These are phyloP conservation scores for Canavalia ensiformis DNA, from an alignment of 306 rosid genomes.

Conservation along the genomic window DNA sequence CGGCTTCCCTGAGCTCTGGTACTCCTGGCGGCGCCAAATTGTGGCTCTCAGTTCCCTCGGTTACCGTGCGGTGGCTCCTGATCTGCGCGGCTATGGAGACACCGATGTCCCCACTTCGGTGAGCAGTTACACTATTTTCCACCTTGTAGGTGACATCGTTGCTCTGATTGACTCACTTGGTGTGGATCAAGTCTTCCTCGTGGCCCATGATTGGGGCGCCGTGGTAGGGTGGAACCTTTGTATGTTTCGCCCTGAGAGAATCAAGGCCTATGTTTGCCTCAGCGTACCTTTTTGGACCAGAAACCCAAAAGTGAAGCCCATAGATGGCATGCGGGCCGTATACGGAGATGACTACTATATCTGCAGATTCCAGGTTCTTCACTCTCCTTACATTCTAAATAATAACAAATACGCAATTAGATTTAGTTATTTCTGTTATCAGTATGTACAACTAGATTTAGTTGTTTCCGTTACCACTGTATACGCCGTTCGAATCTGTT, in stretches of 20 bases:
- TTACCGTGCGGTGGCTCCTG: constrained; percentile 51
- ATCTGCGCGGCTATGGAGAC: constrained; percentile 56
- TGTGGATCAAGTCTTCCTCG: constrained; percentile 44
- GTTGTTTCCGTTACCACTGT: too few relatives aligned
- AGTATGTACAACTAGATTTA: too few relatives aligned
- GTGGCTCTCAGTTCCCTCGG: constrained; percentile 32
- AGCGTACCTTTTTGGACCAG: constrained; percentile 34
- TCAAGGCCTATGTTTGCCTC: constrained; percentile 54
- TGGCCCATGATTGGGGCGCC: constrained; percentile 58
- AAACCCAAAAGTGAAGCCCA: constrained; percentile 21
- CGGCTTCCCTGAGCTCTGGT: constrained; percentile 59
- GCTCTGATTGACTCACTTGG: constrained; percentile 47
- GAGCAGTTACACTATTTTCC: constrained; percentile 33
- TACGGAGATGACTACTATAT: constrained; percentile 55
- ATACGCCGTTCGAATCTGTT: too few relatives aligned
- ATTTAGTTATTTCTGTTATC: too few relatives aligned
- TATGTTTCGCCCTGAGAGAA: constrained; percentile 45
- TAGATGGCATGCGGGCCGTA: constrained; percentile 24
- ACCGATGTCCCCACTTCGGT: constrained; percentile 24
- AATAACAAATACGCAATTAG: too few relatives aligned
- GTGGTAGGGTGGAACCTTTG: constrained; percentile 51
- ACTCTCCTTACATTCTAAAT: too few relatives aligned
- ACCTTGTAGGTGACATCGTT: constrained; percentile 47
- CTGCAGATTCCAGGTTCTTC: constrained; percentile 53
- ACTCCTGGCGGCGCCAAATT: constrained; percentile 55